phyloP scores from a whole-genome alignment of 2,329 filamentous ascomycete genomes.

The Colletotrichum acutatum region DNA sequence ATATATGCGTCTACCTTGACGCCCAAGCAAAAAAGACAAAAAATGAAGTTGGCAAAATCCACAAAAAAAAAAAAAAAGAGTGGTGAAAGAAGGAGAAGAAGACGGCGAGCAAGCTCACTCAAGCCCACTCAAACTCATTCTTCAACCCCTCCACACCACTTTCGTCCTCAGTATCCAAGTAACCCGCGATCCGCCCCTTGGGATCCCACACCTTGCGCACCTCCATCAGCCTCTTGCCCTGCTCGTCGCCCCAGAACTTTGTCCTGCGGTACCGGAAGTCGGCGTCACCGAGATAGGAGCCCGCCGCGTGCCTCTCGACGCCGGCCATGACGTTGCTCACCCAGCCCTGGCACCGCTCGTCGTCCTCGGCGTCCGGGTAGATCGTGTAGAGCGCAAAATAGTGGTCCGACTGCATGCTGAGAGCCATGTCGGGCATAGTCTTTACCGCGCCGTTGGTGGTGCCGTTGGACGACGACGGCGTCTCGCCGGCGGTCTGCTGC shows the following conservation, averaged over 20 bases:
- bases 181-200: conserved; percentile 49
- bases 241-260: conserved; percentile 58
- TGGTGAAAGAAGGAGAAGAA: too few species aligned
- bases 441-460: conserved; percentile 28
- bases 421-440: conserved; percentile 60
- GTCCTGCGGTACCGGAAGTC: conserved; percentile 61
- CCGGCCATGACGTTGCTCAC: conserved; percentile 51
- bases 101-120: background rate
- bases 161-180: conserved; percentile 56
- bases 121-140: conserved; percentile 52
- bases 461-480: conserved; percentile 41
- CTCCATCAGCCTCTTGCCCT: conserved; percentile 53
- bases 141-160: conserved; percentile 55
- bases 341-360: conserved; percentile 56
- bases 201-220: conserved; percentile 57
- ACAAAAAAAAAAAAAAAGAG: too few species aligned
- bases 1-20: background rate
- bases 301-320: conserved; percentile 54
- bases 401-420: conserved; percentile 65
- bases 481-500: background rate
- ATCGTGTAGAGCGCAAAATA: conserved; percentile 65
- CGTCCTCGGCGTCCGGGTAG: conserved; percentile 59
- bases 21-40: too few species aligned
- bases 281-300: conserved; percentile 65
- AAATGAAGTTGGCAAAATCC: too few species aligned